Evolutionary conservation across 208 protist species (phyloP), one percentile per base, ranked within the genome.

Genomic region (Wallacemonas sp.): DNA sequence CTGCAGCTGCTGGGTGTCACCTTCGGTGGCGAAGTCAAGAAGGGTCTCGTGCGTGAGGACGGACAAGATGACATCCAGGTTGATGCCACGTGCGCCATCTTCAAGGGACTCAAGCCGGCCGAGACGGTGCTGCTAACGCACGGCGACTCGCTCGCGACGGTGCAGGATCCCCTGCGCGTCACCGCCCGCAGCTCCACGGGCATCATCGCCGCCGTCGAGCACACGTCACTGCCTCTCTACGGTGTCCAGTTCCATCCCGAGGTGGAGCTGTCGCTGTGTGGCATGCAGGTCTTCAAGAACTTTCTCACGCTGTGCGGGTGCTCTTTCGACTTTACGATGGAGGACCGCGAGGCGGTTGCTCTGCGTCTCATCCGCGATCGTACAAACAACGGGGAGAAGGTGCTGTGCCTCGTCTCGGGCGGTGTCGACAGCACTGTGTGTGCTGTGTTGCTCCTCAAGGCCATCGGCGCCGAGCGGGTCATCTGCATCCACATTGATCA

Each of bases 221-320:
- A 97, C 70, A 30, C 32, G 9, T 57, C 70, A 29, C 63, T 78
- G 32, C 78, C 81, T 9, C 70, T 97, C 3, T 98, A 87, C 72
- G 96, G 93, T 65, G 84, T 98, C n/a, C 97, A 99, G 88, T 99
- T 99, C 76, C 98, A 99, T 72, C 97, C 97, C 1, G 98, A 99
- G 66, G 98, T 99, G 21, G 93, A 98, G 74, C 88, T 99, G 16
- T 94, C 97, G n/a, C 75, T 83, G 14, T 87, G 98, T 47, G 98
- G 98, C 9, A 86, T 83, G 29, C 43, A 70, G 12, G 98, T 99
- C 16, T 72, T 99, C 23, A 56, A 76, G 29, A 99, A 99, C 77
- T 99, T 99, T 49, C 75, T 99, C 41, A 60, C 64, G 14, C 57
- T 96, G 38, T 95, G 83, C 70, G 70, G 72, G 24, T 98, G 90